phyloP scores from a whole-genome alignment of 345 rosid genomes.

The Aegle marmelos region DNA sequence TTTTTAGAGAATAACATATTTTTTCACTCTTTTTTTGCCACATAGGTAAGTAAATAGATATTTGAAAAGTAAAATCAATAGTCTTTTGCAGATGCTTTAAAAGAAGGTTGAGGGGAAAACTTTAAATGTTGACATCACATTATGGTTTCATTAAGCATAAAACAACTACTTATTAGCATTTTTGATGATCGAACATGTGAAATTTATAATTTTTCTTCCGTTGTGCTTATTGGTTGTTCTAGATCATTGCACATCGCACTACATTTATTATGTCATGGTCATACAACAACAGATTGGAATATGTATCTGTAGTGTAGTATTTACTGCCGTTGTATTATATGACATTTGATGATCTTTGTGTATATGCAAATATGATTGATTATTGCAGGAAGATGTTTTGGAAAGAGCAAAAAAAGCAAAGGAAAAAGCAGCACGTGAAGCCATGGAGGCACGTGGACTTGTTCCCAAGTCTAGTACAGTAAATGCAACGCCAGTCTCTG shows the following conservation, averaged over 20 bases:
- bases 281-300: background rate
- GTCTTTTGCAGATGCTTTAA: too few species aligned
- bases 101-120: background rate
- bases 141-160: background rate
- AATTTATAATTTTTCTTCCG: background rate
- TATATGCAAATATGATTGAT: background rate
- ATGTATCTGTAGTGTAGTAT: background rate
- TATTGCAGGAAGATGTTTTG: constrained; percentile 69
- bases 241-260: background rate
- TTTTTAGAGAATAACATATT: too few species aligned
- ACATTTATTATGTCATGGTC: background rate
- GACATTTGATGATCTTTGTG: background rate
- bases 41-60: too few species aligned
- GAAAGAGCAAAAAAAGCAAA: constrained; percentile 82
- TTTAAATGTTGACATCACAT: background rate
- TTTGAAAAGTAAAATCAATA: too few species aligned
- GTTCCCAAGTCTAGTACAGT: constrained; percentile 32
- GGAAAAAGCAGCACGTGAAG: constrained; percentile 75
- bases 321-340: background rate
- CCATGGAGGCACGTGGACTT: constrained; percentile 51
- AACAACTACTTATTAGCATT: background rate
- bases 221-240: background rate
- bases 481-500: constrained; percentile 15
- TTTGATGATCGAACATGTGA: background rate
- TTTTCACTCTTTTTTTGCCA: too few species aligned